Base-by-base conservation (phyloP, 2,329 filamentous ascomycete genomes). In the Delphinella strobiligena region DNA sequence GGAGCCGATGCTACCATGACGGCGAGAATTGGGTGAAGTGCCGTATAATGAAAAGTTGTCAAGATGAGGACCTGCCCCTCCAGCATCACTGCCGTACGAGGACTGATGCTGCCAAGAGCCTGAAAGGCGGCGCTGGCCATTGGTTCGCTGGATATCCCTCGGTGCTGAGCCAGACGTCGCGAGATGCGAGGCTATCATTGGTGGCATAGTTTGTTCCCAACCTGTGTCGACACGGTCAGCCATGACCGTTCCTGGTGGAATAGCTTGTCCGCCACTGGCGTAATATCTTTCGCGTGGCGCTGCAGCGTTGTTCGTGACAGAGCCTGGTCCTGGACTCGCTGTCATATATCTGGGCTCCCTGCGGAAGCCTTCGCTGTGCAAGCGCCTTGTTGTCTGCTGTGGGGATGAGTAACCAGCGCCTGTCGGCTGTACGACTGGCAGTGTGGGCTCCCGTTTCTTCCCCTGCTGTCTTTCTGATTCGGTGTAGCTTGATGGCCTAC, bases 351-450 rank as follows among this genome's bases (percentile, higher is more conserved):
- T 31, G 17, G 36, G 41, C 19, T 32, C 41, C 5, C 34, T 46
- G 9, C 37, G 40, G 30, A 37, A 45, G 5, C 49, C 46, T 9
- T 44, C 41, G 29, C 48, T 51, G 32, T 53, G 51, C 9, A 52
- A 42, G 19, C 36, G 36, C 7, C 41, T 37, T 18, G 33, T 33
- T 9, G 24, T 37, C 27, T 35, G 36, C 14, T 5, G 10, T 17
- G 22, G 24, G 24, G 37, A 42, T n/a, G 18, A 30, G 31, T 36
- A 34, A 11, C 14, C 34, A 12, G 29, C 17, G 7, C 34, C 11
- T 19, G 36, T 27, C 3, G 36, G 36, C 14, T 39, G 36, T 1
- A 43, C 30, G 9, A 34, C 31, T 14, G 32, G 29, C 7, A 33
- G 5, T 12, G 16, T 36, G 14, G 24, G 22, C 19, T 38, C 14